A percentile compares a stretch with the other conserved stretches of the same genome.
phyloP scores from a whole-genome alignment of 495 filamentous ascomycete species.

The Aspergillus wentii region DNA sequence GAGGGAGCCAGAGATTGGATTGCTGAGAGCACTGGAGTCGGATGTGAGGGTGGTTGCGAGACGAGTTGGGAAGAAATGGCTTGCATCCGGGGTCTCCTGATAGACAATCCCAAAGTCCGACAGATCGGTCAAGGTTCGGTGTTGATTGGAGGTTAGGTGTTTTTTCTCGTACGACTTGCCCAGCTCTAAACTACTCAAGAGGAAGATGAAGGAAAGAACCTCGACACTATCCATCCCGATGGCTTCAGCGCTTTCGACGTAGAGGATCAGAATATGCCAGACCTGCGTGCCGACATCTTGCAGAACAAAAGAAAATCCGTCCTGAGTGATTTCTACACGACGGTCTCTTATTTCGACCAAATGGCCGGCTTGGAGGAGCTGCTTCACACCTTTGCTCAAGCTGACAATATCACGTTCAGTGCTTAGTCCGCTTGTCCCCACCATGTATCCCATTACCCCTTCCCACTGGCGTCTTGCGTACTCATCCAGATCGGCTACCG shows the following conservation, averaged over 20 bases:
- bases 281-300: constrained; percentile 96
- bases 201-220: constrained; percentile 91
- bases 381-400: constrained; percentile 76
- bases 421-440: constrained; percentile 59
- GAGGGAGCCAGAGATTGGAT: constrained; percentile 30
- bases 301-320: constrained; percentile 88
- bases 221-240: constrained; percentile 83
- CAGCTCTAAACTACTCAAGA: constrained; percentile 89
- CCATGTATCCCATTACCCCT: constrained; percentile 91
- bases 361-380: constrained; percentile 71
- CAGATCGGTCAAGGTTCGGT: constrained; percentile 80
- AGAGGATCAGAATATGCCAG: constrained; percentile 90
- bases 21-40: constrained; percentile 58
- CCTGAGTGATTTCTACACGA: constrained; percentile 72
- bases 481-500: constrained; percentile 69
- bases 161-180: constrained; percentile 82
- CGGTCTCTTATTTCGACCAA: constrained; percentile 64
- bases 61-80: constrained; percentile 89
- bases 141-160: constrained; percentile 71
- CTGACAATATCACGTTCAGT: constrained; percentile 43
- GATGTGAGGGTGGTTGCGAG: constrained; percentile 93
- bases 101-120: constrained; percentile 91
- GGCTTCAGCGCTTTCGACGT: constrained; percentile 77
- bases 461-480: constrained; percentile 92
- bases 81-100: constrained; percentile 48